Evolutionary conservation across 805 yeast species (phyloP).

Genomic region (Candida oleophila): DNA sequence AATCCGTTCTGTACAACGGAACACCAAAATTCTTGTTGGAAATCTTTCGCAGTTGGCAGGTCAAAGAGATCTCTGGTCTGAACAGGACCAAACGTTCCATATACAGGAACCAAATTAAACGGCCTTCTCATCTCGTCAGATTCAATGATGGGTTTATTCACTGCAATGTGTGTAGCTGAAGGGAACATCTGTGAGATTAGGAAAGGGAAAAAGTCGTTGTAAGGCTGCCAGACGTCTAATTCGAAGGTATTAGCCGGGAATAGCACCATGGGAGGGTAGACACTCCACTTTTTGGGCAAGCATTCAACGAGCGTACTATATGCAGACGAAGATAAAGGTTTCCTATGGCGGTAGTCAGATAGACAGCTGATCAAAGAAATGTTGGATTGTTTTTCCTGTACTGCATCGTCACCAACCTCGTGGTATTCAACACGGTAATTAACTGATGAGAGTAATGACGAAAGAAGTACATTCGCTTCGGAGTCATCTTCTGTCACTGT

Average conservation of each 20-base stretch:
- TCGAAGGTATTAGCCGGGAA: conserved; percentile 38
- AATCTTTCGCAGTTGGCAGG: conserved; percentile 43
- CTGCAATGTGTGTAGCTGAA: conserved; percentile 59
- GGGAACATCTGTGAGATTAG: conserved; percentile 9
- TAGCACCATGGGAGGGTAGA: conserved; percentile 64
- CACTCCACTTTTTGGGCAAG: conserved; percentile 55
- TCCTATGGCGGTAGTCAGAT: neutral
- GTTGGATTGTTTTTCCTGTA: neutral
- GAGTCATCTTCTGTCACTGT: neutral
- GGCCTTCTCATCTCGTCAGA: conserved; percentile 65
- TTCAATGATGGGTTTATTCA: conserved; percentile 64
- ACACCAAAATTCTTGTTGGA: conserved; percentile 69
- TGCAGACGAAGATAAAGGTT: neutral
- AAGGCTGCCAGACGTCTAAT: conserved; percentile 28
- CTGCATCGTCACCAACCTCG: neutral
- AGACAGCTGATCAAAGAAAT: neutral
- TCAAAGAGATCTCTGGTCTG: conserved; percentile 22
- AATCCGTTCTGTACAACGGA: conserved; percentile 68
- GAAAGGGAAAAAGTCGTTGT: conserved; percentile 4
- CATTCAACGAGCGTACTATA: neutral
- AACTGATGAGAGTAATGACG: too few species aligned
- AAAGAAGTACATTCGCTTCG: too few species aligned
- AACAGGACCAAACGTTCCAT: conserved; percentile 64
- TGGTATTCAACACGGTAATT: neutral
- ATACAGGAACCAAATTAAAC: conserved; percentile 52